phyloP scores from a whole-genome alignment of 805 yeast species.

The Teunomyces panamensis region DNA sequence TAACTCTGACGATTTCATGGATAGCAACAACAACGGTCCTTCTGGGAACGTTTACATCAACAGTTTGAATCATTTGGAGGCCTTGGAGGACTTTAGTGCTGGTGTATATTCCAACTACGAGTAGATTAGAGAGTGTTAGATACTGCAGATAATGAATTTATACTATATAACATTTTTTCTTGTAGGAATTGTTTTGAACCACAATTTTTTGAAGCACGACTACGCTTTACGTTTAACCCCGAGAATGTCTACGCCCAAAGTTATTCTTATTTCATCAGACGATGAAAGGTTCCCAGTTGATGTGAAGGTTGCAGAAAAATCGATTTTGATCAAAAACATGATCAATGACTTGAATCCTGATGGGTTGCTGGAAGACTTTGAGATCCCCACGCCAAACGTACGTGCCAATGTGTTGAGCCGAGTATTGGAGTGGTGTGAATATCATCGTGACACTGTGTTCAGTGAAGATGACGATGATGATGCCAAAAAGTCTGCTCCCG shows the following conservation, averaged over 20 bases:
- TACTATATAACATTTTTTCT: not conserved
- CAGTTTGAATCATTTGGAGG: constrained; percentile 43
- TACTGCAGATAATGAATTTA: not conserved
- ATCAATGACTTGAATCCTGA: constrained; percentile 64
- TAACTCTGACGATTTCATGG: constrained; percentile 19
- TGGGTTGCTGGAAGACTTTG: constrained; percentile 66
- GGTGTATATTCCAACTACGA: constrained; percentile 81
- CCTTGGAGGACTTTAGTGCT: constrained; percentile 85
- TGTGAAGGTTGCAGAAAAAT: constrained; percentile 79
- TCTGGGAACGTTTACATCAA: constrained; percentile 41
- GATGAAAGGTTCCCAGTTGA: constrained; percentile 78
- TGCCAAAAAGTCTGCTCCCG: constrained; percentile 82
- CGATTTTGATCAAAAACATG: constrained; percentile 82
- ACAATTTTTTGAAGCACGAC: no score
- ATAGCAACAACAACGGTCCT: constrained; percentile 13
- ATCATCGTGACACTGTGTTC: constrained; percentile 77
- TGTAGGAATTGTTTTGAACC: not conserved
- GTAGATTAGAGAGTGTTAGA: constrained; percentile 14
- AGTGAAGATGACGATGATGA: constrained; percentile 81
- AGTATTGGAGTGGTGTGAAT: constrained; percentile 95
- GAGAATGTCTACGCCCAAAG: constrained; percentile 31
- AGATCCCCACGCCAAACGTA: constrained; percentile 88
- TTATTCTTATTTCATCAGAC: constrained; percentile 70
- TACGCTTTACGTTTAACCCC: no score
- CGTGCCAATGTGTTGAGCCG: constrained; percentile 82